phyloP scores from a whole-genome alignment of 192 early-diverging fungal species.

The Helicostylum pulchrum region DNA sequence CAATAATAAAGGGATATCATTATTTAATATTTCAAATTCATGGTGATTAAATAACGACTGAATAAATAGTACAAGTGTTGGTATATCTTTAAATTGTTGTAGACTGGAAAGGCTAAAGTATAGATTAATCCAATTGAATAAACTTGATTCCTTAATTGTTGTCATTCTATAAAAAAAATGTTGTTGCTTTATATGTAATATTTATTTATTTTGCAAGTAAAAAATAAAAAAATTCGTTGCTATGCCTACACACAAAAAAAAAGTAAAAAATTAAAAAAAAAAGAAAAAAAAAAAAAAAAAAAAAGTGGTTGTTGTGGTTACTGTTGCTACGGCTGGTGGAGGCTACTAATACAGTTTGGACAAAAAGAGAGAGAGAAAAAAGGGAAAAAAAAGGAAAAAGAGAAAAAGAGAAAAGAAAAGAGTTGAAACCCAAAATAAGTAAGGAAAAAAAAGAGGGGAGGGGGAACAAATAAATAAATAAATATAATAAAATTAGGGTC shows the following conservation, averaged over 20 bases:
- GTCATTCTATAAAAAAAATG: background rate
- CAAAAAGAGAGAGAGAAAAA: background rate
- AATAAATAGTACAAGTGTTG: background rate
- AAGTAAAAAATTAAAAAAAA: no score
- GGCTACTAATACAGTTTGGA: background rate
- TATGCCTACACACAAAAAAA: no score
- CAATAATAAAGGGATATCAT: background rate
- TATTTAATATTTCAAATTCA: background rate
- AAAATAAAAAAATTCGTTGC: background rate
- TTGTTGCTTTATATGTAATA: constrained; percentile 2
- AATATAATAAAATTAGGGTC: background rate
- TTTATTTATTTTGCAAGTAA: background rate
- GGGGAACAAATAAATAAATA: background rate
- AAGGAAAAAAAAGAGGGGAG: background rate
- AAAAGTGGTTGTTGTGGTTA: background rate
- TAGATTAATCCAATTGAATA: constrained; percentile 16
- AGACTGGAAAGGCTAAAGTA: background rate
- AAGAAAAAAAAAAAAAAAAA: background rate
- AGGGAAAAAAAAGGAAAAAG: background rate
- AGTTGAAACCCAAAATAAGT: background rate
- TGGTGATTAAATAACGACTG: background rate
- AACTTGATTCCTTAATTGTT: background rate
- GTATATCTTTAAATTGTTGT: background rate
- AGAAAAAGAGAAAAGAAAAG: background rate
- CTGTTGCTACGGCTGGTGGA: background rate